phyloP scores from a whole-genome alignment of 1,139 yeast genomes.

The Sugiyamaella pinicola region DNA sequence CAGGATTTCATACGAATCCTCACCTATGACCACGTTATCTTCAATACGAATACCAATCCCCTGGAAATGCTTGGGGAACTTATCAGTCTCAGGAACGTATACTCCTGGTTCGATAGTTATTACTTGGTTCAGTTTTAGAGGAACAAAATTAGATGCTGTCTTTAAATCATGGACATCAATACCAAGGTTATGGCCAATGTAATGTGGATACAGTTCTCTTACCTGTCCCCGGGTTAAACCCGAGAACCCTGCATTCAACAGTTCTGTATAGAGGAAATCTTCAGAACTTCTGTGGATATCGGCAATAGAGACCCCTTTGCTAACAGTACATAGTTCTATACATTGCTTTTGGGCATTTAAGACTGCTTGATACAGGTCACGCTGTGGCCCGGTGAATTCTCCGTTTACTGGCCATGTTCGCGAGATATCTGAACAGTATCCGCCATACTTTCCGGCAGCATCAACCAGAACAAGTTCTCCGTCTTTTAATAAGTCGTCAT shows the following conservation, averaged over 20 bases:
- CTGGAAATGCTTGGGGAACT: constrained; percentile 78
- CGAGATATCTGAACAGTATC: constrained; percentile 94
- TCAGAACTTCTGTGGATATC: constrained; percentile 78
- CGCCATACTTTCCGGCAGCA: constrained; percentile 93
- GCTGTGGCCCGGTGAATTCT: constrained; percentile 74
- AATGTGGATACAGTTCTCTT: constrained; percentile 78
- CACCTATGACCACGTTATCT: constrained; percentile 77
- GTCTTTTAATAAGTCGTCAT: constrained; percentile 71
- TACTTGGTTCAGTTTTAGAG: constrained; percentile 48
- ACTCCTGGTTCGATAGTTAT: constrained; percentile 95
- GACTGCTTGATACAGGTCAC: constrained; percentile 85
- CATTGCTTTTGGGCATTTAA: constrained; percentile 79
- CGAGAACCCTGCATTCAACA: constrained; percentile 71
- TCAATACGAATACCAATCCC: constrained; percentile 95
- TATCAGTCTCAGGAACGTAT: constrained; percentile 70
- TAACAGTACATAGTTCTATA: constrained; percentile 64
- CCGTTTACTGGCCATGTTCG: constrained; percentile 91
- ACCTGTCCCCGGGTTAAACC: constrained; percentile 30
- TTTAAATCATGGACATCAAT: constrained; percentile 84
- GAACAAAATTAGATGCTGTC: constrained; percentile 52
- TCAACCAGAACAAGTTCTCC: constrained; percentile 90
- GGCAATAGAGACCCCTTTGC: constrained; percentile 58
- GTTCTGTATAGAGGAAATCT: constrained; percentile 57
- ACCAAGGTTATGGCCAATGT: constrained; percentile 94
- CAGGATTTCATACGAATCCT: constrained; percentile 57